phyloP scores from a whole-genome alignment of 2,329 filamentous ascomycete genomes.

The Cladosporium sp. region DNA sequence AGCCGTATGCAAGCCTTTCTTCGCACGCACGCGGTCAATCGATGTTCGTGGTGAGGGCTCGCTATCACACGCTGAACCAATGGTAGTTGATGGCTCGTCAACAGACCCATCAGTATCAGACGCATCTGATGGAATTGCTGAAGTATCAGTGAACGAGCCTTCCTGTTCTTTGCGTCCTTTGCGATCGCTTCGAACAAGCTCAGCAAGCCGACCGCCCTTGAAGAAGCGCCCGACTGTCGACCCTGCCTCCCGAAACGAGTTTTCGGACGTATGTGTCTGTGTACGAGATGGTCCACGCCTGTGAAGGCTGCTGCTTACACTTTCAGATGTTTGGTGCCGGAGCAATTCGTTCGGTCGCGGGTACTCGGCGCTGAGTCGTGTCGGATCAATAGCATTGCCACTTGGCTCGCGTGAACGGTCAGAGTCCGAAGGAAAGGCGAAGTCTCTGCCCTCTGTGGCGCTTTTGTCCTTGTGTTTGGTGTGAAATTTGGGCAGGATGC shows the following conservation, averaged over 20 bases:
- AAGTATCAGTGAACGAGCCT: conserved; percentile 59
- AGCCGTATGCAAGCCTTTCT: conserved; percentile 45
- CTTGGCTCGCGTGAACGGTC: conserved; percentile 21
- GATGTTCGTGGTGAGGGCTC: conserved; percentile 43
- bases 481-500: conserved; percentile 46
- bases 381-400: conserved; percentile 37
- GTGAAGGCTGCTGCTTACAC: conserved; percentile 44
- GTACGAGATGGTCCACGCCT: conserved; percentile 37
- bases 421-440: conserved; percentile 27
- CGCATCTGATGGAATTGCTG: conserved; percentile 50
- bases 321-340: conserved; percentile 48
- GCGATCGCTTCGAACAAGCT: conserved; percentile 62
- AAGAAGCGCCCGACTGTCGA: conserved; percentile 73
- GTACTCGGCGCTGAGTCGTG: conserved; percentile 35
- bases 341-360: conserved; percentile 37
- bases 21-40: conserved; percentile 39
- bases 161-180: conserved; percentile 34
- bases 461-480: conserved; percentile 39
- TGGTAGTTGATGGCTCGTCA: conserved; percentile 19
- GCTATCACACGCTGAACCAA: conserved; percentile 24
- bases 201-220: conserved; percentile 74
- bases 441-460: conserved; percentile 37
- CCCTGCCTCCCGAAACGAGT: conserved; percentile 40
- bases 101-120: conserved; percentile 50
- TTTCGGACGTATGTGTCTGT: conserved; percentile 7